These are phyloP conservation scores for Rhamnella rubrinervis DNA, from an alignment of 331 rosid genomes.

Conservation along the genomic window DNA sequence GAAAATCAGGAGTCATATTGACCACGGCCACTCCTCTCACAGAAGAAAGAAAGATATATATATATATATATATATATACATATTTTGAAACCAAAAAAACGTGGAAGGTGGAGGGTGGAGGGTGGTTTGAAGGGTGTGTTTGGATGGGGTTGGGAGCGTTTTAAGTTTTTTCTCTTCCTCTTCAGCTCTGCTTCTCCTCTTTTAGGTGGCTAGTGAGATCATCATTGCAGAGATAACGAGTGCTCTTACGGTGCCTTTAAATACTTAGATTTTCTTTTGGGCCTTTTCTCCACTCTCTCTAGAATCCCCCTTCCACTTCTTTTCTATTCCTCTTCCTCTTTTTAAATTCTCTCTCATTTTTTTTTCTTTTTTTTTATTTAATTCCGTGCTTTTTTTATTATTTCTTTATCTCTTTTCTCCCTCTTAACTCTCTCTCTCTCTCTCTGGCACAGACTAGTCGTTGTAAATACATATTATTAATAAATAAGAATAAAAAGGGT, in stretches of 20 bases:
- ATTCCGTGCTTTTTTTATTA: constrained; percentile 4
- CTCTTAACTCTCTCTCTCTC: not conserved
- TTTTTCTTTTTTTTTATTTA: not conserved
- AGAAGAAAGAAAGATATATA: not conserved
- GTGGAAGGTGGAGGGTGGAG: not conserved
- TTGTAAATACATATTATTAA: not conserved
- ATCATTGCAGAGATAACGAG: constrained; percentile 26
- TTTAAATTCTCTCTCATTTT: not conserved
- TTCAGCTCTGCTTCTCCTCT: not conserved
- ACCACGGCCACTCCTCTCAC: not conserved
- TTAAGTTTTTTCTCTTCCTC: constrained; percentile 14
- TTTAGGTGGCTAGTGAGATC: constrained; percentile 21
- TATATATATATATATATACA: too few species aligned
- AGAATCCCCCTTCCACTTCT: constrained; percentile 26
- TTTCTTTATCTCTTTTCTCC: constrained; percentile 28
- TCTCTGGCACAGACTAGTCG: constrained; percentile 7
- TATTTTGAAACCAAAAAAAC: too few species aligned
- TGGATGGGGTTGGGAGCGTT: constrained; percentile 10
- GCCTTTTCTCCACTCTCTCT: constrained; percentile 13
- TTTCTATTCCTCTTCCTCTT: not conserved
- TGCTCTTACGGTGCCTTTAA: constrained; percentile 22
- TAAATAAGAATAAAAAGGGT: not conserved
- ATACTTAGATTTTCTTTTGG: constrained; percentile 24
- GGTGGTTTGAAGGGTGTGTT: constrained; percentile 1
- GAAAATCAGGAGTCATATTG: not conserved